Evolutionary conservation across 108 stramenopile species (phyloP).

Genomic region (Cyclotella distinguenda): DNA sequence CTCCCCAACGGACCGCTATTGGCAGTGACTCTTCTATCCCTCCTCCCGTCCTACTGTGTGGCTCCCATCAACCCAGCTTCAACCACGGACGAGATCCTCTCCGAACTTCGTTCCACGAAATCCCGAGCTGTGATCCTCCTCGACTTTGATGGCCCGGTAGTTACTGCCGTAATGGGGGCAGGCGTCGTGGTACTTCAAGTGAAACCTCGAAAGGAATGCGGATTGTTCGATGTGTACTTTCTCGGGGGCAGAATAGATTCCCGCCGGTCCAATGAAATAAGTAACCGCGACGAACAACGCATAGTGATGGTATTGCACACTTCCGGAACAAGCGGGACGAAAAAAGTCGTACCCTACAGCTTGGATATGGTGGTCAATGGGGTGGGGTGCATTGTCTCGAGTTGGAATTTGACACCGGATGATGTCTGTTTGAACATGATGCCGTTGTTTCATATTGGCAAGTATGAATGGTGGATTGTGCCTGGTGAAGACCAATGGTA

Average conservation of each 20-base stretch:
- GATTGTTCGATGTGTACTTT: not conserved
- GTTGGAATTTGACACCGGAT: constrained; percentile 51
- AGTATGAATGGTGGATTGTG: too few species aligned
- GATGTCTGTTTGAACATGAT: constrained; percentile 77
- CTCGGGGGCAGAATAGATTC: not conserved
- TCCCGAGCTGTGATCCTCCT: not conserved
- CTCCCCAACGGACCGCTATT: not conserved
- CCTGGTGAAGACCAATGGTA: too few species aligned
- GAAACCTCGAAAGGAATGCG: not conserved
- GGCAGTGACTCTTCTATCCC: not conserved
- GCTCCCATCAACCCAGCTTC: not conserved
- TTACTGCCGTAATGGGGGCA: not conserved
- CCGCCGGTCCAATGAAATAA: not conserved
- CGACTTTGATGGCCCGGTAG: not conserved
- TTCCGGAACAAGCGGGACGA: constrained; percentile 70
- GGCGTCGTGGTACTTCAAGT: not conserved
- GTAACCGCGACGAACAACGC: not conserved
- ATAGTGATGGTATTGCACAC: constrained; percentile 65
- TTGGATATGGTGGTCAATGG: constrained; percentile 54
- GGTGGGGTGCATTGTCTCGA: constrained; percentile 49
- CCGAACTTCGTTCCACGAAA: constrained; percentile 2
- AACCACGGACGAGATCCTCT: not conserved
- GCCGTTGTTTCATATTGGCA: constrained; percentile 77
- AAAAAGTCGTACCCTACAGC: constrained; percentile 68
- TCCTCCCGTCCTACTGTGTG: not conserved